Evolutionary conservation across 1,139 yeast species (phyloP), one percentile per base, ranked within the genome.

Genomic region (Geotrichum europaeum): DNA sequence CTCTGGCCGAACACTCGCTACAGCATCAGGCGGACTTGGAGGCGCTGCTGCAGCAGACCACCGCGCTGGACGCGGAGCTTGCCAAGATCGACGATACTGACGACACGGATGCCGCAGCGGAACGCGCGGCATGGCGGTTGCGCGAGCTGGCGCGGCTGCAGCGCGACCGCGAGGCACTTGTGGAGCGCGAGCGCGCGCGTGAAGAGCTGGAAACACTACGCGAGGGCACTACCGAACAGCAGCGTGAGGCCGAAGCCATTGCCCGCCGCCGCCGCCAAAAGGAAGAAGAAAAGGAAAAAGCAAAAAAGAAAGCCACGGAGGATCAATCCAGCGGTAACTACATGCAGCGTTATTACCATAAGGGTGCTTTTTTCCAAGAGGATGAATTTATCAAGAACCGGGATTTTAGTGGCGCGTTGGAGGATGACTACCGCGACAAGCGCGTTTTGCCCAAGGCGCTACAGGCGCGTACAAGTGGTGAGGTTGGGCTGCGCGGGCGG

Each of bases 61-160:
- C 57, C 43, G 65, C 65, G 9, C 60, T 64, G 22, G 67, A 65
- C 25, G 72, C 69, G 24, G 73, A 66, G 20, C 65, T 69, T 18
- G 74, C 71, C 7, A 76, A 74, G 0, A 72, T 82, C 1, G 85
- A 82, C 65, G 87, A 83, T 65, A 81, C 84, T 0, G 87, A 83
- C 66, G 84, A 79, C 47, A 51, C 80, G 15, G 83, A 82, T 63
- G 83, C 84, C 0, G 80, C 74, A 52, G 69, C 66, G 1, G 87
- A 83, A 67, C 69, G 69, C 49, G 72, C 69, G 4, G 78, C 74
- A 7, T 83, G 86, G 86, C 74, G 75, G 60, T 60, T 66, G 32
- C 75, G 86, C 7, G 82, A 81, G 62, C 66, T 69, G 50, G 65
- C 66, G 18, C 71, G 87, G 49, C 67, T 76, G 57, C 67, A 72